A percentile compares a stretch with the other conserved stretches of the same genome.
These are phyloP conservation scores for Hypoxylon trugodes DNA, from an alignment of 495 filamentous ascomycete species.

Conservation along the genomic window DNA sequence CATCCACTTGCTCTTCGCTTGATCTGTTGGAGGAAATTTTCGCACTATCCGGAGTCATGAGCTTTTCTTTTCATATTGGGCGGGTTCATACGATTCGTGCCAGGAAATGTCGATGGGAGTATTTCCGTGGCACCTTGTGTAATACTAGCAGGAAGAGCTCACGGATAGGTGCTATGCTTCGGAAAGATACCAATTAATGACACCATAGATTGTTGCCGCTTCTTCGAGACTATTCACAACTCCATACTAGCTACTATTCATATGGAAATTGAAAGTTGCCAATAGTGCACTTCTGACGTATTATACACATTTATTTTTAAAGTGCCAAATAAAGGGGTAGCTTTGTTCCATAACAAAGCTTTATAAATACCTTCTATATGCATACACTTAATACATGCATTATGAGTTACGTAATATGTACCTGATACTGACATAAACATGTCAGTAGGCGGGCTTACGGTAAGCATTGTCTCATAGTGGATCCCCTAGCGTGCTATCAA, in stretches of 20 bases:
- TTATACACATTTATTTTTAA: background rate
- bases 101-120: background rate
- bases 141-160: constrained; percentile 4
- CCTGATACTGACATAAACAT: constrained; percentile 8
- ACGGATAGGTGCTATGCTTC: constrained; percentile 13
- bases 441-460: no score
- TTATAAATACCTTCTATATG: no score
- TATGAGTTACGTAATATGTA: background rate
- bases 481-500: constrained; percentile 5
- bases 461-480: constrained; percentile 36
- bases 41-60: background rate
- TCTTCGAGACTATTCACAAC: background rate
- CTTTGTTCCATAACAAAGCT: no score
- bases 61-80: constrained; percentile 13
- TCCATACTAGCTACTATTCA: background rate
- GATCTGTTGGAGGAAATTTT: no score
- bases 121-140: background rate
- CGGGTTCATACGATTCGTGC: background rate
- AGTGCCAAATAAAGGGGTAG: no score
- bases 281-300: no score
- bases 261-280: background rate
- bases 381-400: background rate
- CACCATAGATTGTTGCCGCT: constrained; percentile 14
- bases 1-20: no score
- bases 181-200: constrained; percentile 34